phyloP scores from a whole-genome alignment of 352 stramenopile genomes.

The Phytophthora pini region DNA sequence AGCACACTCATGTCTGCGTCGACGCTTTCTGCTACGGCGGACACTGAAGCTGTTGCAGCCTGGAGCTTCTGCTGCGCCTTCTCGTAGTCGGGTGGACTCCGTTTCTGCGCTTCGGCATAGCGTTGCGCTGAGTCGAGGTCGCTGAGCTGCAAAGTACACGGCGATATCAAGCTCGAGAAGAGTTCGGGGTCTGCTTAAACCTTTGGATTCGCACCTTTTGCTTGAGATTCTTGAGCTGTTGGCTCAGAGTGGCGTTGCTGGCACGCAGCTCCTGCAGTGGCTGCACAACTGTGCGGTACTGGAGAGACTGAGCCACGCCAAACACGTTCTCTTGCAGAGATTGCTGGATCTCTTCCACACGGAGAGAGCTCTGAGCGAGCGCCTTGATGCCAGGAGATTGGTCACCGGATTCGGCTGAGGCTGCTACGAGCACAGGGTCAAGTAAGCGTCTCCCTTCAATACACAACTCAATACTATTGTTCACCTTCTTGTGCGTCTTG shows the following conservation, averaged over 20 bases:
- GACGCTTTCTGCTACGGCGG: slow-evolving; percentile 63
- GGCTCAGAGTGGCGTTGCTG: slow-evolving; percentile 47
- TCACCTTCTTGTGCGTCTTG: slow-evolving; percentile 44
- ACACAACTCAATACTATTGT: neutral
- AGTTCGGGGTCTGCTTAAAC: neutral
- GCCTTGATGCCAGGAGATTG: slow-evolving; percentile 37
- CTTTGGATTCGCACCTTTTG: slow-evolving; percentile 43
- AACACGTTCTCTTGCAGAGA: slow-evolving; percentile 60
- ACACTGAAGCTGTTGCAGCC: slow-evolving; percentile 53
- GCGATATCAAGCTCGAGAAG: neutral
- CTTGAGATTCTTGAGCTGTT: slow-evolving; percentile 59
- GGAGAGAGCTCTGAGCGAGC: slow-evolving; percentile 58
- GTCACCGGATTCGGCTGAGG: slow-evolving; percentile 15
- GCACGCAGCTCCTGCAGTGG: slow-evolving; percentile 51
- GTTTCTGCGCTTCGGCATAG: slow-evolving; percentile 65
- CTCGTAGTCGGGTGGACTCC: slow-evolving; percentile 70
- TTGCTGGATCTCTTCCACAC: slow-evolving; percentile 64
- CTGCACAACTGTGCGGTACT: slow-evolving; percentile 47
- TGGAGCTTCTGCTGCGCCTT: slow-evolving; percentile 65
- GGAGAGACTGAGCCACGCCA: slow-evolving; percentile 49
- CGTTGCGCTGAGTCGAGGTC: slow-evolving; percentile 79
- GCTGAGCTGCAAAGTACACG: slow-evolving; percentile 46
- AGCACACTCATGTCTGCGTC: slow-evolving; percentile 71
- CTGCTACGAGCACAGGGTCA: neutral
- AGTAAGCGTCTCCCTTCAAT: slow-evolving; percentile 3